Percentiles rank a stretch among this genome's conserved stretches.
Conservation (phyloP, 2,329 filamentous ascomycete genomes). For the Paraconiothyrium sp. region DNA sequence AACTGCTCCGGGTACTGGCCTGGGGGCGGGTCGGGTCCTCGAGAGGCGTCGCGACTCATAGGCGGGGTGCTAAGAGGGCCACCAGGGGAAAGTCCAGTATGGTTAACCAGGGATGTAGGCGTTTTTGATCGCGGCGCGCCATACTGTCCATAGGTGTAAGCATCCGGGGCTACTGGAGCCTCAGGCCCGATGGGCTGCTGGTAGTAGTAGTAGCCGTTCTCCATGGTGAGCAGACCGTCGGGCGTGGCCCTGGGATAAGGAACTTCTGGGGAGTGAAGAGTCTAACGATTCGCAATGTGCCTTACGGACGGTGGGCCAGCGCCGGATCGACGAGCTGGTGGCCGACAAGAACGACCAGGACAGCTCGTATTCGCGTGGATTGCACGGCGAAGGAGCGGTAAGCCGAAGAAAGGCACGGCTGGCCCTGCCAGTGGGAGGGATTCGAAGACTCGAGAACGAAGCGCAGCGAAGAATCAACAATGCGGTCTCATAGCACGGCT, state of each 20-base stretch:
- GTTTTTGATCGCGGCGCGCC: conserved; percentile 43
- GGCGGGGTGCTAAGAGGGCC: conserved; percentile 45
- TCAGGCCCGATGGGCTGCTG: conserved; percentile 29
- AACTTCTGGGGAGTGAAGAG: conserved; percentile 32
- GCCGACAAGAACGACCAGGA: conserved; percentile 31
- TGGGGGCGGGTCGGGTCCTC: conserved; percentile 37
- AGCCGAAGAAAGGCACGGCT: conserved; percentile 32
- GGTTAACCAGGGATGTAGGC: conserved; percentile 46
- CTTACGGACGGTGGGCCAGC: conserved; percentile 33
- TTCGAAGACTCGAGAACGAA: conserved; percentile 40
- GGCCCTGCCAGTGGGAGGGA: conserved; percentile 35
- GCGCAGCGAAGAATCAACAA: conserved; percentile 39
- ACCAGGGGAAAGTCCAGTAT: conserved; percentile 44
- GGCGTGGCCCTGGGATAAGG: conserved; percentile 28
- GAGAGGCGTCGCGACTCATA: conserved; percentile 43
- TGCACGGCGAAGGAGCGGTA: conserved; percentile 28
- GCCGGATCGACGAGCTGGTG: conserved; percentile 35
- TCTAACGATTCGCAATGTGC: conserved; percentile 39
- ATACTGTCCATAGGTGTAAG: conserved; percentile 35
- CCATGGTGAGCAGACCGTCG: conserved; percentile 41
- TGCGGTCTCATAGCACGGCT: conserved; percentile 18
- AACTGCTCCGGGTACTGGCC: conserved; percentile 43
- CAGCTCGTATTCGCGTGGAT: conserved; percentile 32
- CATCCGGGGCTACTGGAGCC: conserved; percentile 30
- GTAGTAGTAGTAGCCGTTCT: conserved; percentile 35